Evolutionary conservation across 2,329 filamentous ascomycete genomes (phyloP), one percentile per base, ranked within the genome.

Genomic region (Exserohilum turcica): DNA sequence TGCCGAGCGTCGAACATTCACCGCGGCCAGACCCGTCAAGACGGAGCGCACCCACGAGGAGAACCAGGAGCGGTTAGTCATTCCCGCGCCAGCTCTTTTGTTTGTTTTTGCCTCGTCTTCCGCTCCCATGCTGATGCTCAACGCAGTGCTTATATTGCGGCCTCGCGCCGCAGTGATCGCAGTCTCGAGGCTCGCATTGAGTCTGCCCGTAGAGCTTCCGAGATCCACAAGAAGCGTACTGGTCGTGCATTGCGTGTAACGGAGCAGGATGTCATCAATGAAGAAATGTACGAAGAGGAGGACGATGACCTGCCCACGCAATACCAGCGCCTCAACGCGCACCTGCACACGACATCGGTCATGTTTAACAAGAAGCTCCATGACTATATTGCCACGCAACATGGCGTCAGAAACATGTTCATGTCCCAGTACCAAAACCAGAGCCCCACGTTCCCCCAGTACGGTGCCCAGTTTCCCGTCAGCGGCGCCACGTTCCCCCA

Each of bases 281-380:
- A 96, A 72, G 91, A 95, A 72, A 96, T 96, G 91, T 97, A 97
- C 70, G 92, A 96, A 68, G 92, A 96, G 74, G 90, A 96, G 68
- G 92, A 96, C 47, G 90, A 96, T 63, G 89, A 92, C 51, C 71
- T 90, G 19, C 86, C 88, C 1, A 81, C 85, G 55, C 84, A 86
- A 48, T 89, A 86, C 67, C 81, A 85, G 52, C 78, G 85, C 12
- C 77, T 91, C 28, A 84, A 84, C 12, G 80, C 84, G 3, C 82
- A 87, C 63, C 76, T 89, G 53, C 81, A 85, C 60, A 87, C 83
- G 2, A 78, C 78, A 13, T 85, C 84, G 1, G 73, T 80, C 21
- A 82, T 85, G 55, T 82, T 89, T 70, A 88, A 88, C 67, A 79
- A 82, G 24, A 79, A 84, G 35, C 75, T 89, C 3, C 83, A 84